Conservation (phyloP, 2,329 filamentous ascomycete genomes). For the Monosporascus sp. region DNA sequence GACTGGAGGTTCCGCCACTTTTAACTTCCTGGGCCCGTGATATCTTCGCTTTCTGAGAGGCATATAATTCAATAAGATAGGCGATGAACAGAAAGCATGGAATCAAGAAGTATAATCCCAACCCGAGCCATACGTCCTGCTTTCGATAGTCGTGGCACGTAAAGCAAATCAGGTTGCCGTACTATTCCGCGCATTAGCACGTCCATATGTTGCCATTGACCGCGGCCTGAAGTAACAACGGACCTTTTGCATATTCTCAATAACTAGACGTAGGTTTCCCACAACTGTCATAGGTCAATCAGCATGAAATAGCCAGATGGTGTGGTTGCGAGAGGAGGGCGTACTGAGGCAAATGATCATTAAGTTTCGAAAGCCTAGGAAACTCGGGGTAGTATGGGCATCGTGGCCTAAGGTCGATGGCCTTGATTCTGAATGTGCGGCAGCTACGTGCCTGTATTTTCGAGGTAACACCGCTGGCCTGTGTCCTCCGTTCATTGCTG, state of each 20-base stretch:
- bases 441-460: conserved; percentile 89
- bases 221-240: conserved; percentile 1
- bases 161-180: conserved; percentile 90
- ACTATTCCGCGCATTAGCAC: conserved; percentile 45
- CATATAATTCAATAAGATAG: conserved; percentile 80
- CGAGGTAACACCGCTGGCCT: conserved; percentile 35
- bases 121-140: conserved; percentile 70
- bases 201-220: conserved; percentile 9
- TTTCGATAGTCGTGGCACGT: conserved; percentile 81
- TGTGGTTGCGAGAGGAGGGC: conserved; percentile 14
- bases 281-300: conserved; percentile 55
- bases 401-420: conserved; percentile 86
- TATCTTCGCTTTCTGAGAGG: conserved; percentile 70
- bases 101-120: conserved; percentile 77
- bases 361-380: conserved; percentile 89
- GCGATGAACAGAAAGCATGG: conserved; percentile 88
- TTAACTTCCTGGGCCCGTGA: conserved; percentile 47
- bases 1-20: conserved; percentile 46
- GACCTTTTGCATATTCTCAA: conserved; percentile 95
- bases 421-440: conserved; percentile 67
- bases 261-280: conserved; percentile 87
- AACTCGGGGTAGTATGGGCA: conserved; percentile 67
- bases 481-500: conserved; percentile 21
- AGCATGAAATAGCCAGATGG: neutral
- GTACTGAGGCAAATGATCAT: conserved; percentile 89